phyloP scores from a whole-genome alignment of 257 asterid genomes.

The Lycium barbarum region DNA sequence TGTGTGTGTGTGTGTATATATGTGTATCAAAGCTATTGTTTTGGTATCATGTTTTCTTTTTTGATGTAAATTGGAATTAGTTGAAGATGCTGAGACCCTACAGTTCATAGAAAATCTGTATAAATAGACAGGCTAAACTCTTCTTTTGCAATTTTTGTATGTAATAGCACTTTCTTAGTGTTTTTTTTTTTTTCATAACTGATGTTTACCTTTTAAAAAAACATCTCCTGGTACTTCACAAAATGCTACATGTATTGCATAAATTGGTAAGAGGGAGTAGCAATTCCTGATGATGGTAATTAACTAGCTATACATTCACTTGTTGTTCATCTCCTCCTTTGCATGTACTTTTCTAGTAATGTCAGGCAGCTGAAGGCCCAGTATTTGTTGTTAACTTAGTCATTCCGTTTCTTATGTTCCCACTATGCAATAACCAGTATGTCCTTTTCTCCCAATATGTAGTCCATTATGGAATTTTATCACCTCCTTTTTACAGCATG shows the following conservation, averaged over 20 bases:
- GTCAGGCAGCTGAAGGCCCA: neutral
- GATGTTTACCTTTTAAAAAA: neutral
- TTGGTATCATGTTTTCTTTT: neutral
- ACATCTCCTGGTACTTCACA: neutral
- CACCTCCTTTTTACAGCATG: conserved; percentile 61
- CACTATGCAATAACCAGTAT: neutral
- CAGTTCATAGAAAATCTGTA: neutral
- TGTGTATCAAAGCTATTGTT: too few species aligned
- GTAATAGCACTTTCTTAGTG: neutral
- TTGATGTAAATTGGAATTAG: neutral
- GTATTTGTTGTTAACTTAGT: neutral
- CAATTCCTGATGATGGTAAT: neutral
- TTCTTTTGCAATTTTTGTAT: neutral
- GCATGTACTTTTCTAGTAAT: conserved; percentile 3
- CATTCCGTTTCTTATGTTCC: neutral
- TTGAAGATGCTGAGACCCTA: neutral
- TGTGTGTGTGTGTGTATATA: too few species aligned
- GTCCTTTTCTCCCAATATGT: neutral
- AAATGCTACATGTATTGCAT: neutral
- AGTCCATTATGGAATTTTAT: neutral
- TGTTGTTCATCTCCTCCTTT: conserved; percentile 13
- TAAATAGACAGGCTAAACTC: neutral
- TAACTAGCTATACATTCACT: conserved; percentile 19
- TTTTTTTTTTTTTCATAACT: neutral
- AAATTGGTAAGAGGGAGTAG: neutral